phyloP scores from a whole-genome alignment of 768 basidiomycete species.

The Tulasnella sp. region DNA sequence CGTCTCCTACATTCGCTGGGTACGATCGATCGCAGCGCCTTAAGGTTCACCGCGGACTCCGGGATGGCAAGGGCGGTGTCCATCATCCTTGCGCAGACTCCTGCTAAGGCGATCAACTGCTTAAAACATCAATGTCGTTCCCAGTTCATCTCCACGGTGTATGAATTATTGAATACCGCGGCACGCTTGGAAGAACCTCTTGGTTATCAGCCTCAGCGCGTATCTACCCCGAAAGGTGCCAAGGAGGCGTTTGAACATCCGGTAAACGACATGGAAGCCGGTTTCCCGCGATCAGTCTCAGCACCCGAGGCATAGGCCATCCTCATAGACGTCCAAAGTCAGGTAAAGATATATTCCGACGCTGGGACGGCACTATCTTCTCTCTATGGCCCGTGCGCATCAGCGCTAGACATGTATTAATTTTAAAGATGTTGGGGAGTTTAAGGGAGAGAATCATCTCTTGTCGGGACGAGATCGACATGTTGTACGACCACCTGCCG shows the following conservation, averaged over 20 bases:
- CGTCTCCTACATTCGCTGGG: constrained; percentile 15
- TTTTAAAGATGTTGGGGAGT: neutral
- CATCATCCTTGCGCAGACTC: too few species aligned
- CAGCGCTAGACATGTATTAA: neutral
- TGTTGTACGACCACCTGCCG: constrained; percentile 18
- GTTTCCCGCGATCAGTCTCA: neutral
- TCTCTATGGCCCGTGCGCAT: neutral
- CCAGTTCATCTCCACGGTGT: too few species aligned
- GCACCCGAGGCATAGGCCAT: neutral
- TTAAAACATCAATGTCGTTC: too few species aligned
- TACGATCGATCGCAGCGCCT: constrained; percentile 10
- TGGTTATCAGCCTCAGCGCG: neutral
- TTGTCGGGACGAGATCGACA: constrained; percentile 17
- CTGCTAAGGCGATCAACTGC: too few species aligned
- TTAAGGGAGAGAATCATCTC: constrained; percentile 9
- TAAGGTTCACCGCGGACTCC: constrained; percentile 17
- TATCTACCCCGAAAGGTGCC: neutral
- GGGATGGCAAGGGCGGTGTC: constrained; percentile 19
- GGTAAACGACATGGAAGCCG: neutral
- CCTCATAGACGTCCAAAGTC: neutral
- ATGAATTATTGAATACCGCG: too few species aligned
- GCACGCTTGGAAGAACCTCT: too few species aligned
- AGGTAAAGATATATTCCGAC: neutral
- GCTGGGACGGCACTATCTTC: constrained; percentile 1
- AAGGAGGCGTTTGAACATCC: neutral